phyloP scores from a whole-genome alignment of 1,284 basidiomycete genomes.

The Sporisorium exsertum region DNA sequence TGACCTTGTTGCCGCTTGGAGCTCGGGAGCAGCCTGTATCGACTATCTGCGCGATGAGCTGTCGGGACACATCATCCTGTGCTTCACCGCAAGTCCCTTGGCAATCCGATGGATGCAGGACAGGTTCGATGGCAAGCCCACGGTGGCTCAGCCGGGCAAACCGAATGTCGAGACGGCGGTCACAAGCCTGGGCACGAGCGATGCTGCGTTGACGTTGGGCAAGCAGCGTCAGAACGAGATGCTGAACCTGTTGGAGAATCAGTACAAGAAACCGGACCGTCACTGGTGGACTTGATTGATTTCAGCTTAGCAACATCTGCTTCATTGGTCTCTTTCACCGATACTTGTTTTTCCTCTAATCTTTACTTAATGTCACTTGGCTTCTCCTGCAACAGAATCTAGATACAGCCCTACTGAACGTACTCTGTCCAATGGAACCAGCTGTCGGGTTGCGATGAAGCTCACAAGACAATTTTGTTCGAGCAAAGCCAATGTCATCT shows the following conservation, averaged over 20 bases:
- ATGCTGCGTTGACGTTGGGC: slow-evolving; percentile 32
- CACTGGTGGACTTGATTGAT: slow-evolving; percentile 36
- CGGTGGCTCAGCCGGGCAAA: slow-evolving; percentile 18
- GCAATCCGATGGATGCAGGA: slow-evolving; percentile 53
- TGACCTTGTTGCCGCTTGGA: slow-evolving; percentile 44
- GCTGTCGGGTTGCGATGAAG: not conserved
- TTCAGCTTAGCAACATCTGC: not conserved
- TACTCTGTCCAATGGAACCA: too few species aligned
- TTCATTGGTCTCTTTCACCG: not conserved
- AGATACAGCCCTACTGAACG: not conserved
- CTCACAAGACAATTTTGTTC: not conserved
- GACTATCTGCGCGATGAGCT: slow-evolving; percentile 40
- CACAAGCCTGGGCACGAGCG: slow-evolving; percentile 35
- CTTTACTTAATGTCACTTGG: not conserved
- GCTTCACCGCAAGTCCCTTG: slow-evolving; percentile 35
- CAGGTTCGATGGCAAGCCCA: slow-evolving; percentile 40
- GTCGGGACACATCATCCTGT: slow-evolving; percentile 38
- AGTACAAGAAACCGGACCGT: slow-evolving; percentile 26
- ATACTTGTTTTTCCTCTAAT: not conserved
- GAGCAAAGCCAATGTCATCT: not conserved
- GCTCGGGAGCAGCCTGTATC: slow-evolving; percentile 40
- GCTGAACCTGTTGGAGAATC: slow-evolving; percentile 26
- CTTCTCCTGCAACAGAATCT: not conserved
- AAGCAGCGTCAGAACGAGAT: slow-evolving; percentile 33
- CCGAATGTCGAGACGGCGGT: slow-evolving; percentile 30